phyloP scores from a whole-genome alignment of 495 filamentous ascomycete genomes.

The Penicillium ucsense region DNA sequence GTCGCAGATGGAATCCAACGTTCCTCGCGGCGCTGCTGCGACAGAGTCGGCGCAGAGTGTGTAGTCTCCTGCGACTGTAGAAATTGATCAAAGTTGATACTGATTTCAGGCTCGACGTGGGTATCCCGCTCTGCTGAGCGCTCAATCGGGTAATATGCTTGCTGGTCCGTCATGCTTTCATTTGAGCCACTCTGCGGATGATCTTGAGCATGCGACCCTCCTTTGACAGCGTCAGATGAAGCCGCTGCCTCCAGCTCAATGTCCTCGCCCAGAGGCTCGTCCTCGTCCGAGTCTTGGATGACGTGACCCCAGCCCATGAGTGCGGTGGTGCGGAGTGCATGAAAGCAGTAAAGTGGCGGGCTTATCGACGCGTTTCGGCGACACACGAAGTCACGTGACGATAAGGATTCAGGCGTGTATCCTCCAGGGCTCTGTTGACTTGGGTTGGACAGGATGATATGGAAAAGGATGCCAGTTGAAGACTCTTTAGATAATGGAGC shows the following conservation, averaged over 20 bases:
- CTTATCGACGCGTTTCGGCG: constrained; percentile 19
- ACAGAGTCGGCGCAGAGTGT: constrained; percentile 14
- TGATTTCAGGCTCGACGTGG: constrained; percentile 10
- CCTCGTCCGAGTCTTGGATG: constrained; percentile 45
- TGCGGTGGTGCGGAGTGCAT: background rate
- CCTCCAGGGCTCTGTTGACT: background rate
- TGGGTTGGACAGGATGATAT: background rate
- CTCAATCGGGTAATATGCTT: constrained; percentile 5
- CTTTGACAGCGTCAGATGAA: constrained; percentile 5
- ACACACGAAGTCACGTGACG: constrained; percentile 28
- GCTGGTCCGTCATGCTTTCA: constrained; percentile 8
- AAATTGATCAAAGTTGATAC: constrained; percentile 33
- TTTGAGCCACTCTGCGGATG: constrained; percentile 10
- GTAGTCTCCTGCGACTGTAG: constrained; percentile 24
- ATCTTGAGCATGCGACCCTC: background rate
- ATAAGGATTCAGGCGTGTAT: constrained; percentile 11
- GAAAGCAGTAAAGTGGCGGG: background rate
- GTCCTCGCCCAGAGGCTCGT: constrained; percentile 24
- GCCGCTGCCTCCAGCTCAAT: constrained; percentile 14
- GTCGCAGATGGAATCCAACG: constrained; percentile 26
- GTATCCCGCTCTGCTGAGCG: constrained; percentile 2
- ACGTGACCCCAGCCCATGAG: constrained; percentile 30
- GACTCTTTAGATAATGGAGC: too few species aligned
- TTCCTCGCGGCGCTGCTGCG: constrained; percentile 31
- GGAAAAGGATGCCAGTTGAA: too few species aligned